A percentile compares a stretch with the other conserved stretches of the same genome.
phyloP scores from a whole-genome alignment of 345 rosid genomes.

The Eucalyptus albens region DNA sequence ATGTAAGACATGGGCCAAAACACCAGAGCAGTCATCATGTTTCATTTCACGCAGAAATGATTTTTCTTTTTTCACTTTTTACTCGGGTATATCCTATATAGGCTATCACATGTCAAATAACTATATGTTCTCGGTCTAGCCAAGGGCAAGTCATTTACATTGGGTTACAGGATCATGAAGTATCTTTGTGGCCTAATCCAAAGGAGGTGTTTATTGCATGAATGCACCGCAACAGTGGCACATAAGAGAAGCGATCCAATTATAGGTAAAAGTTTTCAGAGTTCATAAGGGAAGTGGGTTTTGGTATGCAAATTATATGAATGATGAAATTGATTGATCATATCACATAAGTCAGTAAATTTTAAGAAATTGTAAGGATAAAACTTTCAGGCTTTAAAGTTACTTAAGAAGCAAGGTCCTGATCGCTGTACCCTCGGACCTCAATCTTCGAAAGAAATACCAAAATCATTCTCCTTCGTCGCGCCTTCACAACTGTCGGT shows the following conservation, averaged over 20 bases:
- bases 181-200: not conserved
- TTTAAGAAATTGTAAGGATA: not conserved
- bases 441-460: not conserved
- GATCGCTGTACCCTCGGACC: not conserved
- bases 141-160: not conserved
- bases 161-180: not conserved
- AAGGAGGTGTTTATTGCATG: not conserved
- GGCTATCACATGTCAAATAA: not conserved
- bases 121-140: not conserved
- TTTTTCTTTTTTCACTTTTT: not conserved
- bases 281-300: not conserved
- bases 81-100: not conserved
- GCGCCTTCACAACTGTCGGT: not conserved
- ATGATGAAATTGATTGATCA: not conserved
- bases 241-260: not conserved
- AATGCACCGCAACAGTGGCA: not conserved
- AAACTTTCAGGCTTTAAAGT: not conserved
- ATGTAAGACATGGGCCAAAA: not conserved
- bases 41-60: not conserved
- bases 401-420: not conserved
- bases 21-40: not conserved
- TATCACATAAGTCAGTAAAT: not conserved
- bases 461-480: not conserved
- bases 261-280: not conserved
- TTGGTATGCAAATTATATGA: not conserved